Evolutionary conservation across 73 alveolate genomes (phyloP).

Genomic region (Tetrahymena borealis): DNA sequence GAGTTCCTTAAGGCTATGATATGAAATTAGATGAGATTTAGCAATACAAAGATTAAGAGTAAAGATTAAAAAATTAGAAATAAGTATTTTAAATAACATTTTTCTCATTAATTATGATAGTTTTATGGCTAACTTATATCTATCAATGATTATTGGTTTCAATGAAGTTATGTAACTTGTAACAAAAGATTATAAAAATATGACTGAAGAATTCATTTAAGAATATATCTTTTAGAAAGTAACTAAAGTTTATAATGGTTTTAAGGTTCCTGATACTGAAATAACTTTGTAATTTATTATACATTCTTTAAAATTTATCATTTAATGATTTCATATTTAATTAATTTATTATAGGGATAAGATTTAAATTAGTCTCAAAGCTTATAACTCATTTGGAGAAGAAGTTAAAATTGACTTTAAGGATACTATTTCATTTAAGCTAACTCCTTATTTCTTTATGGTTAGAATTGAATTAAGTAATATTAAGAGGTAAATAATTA

Average conservation of each 20-base stretch:
- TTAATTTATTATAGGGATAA: background rate
- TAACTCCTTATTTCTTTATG: slow-evolving; percentile 27
- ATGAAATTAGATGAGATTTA: background rate
- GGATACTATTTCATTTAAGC: slow-evolving; percentile 33
- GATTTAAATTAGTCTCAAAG: background rate
- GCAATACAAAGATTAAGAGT: slow-evolving; percentile 21
- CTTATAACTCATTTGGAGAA: slow-evolving; percentile 34
- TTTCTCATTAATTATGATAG: background rate
- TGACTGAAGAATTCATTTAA: slow-evolving; percentile 14
- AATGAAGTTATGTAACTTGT: slow-evolving; percentile 6
- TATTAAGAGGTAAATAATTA: background rate
- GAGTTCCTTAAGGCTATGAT: slow-evolving; percentile 15
- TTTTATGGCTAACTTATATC: slow-evolving; percentile 20
- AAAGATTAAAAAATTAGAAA: background rate
- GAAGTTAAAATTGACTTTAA: slow-evolving; percentile 31
- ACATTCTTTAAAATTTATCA: background rate
- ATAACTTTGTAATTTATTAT: background rate
- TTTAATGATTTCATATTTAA: background rate
- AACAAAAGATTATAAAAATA: slow-evolving; percentile 23
- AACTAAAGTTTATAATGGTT: background rate
- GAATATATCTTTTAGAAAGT: background rate
- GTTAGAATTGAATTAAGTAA: slow-evolving; percentile 5
- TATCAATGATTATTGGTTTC: slow-evolving; percentile 1
- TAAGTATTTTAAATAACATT: background rate
- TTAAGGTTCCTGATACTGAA: background rate